Evolutionary conservation across 441 rosid species (phyloP).

Genomic region (Mallotus japonicus): DNA sequence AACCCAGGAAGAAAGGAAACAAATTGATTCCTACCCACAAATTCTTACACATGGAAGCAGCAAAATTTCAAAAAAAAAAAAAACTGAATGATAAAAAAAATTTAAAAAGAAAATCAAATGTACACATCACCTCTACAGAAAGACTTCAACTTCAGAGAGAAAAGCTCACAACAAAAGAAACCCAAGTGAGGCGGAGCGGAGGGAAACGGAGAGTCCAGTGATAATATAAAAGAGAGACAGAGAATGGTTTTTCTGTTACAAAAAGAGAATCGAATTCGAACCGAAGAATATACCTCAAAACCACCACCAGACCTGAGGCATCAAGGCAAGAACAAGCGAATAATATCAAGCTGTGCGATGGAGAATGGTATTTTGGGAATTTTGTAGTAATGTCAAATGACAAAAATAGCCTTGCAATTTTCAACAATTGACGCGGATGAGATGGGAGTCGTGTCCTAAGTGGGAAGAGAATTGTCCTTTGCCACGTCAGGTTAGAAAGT

Average conservation of each 20-base stretch:
- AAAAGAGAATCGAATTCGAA: constrained; percentile 27
- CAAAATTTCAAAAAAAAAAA: neutral
- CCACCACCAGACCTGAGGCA: constrained; percentile 12
- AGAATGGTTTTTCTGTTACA: constrained; percentile 12
- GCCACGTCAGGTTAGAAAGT: constrained; percentile 15
- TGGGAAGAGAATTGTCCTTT: neutral
- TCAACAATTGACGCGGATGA: constrained; percentile 20
- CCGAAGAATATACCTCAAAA: constrained; percentile 41
- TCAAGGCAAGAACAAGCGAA: neutral
- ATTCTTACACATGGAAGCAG: neutral
- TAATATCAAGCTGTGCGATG: neutral
- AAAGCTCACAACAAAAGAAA: neutral
- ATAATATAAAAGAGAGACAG: neutral
- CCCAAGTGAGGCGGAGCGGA: constrained; percentile 20
- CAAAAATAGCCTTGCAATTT: constrained; percentile 33
- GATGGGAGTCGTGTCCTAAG: constrained; percentile 9
- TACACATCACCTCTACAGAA: constrained; percentile 9
- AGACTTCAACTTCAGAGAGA: constrained; percentile 10
- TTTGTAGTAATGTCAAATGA: neutral
- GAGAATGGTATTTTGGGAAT: constrained; percentile 33
- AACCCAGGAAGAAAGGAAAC: neutral
- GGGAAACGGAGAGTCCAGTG: neutral
- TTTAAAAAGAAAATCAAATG: neutral
- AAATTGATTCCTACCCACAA: neutral
- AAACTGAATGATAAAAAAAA: too few species aligned